Evolutionary conservation across 352 stramenopile genomes (phyloP).

Genomic region (Lagenidium giganteum): DNA sequence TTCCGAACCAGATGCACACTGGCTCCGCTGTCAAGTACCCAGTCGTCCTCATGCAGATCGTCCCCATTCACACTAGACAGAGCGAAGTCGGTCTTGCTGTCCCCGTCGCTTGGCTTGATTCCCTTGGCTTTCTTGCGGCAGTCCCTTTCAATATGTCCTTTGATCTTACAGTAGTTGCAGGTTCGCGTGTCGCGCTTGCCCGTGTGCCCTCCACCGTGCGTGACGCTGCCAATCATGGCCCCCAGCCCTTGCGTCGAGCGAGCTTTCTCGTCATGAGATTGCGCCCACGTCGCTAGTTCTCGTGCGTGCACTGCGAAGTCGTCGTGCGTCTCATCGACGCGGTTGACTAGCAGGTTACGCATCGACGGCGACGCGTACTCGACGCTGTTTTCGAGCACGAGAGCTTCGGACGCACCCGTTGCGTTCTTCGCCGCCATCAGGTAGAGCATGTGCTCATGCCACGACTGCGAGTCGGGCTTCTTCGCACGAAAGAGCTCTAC

Average conservation of each 20-base stretch:
- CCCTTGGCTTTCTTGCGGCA: not conserved
- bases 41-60: too few relatives aligned
- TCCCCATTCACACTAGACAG: too few relatives aligned
- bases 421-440: not conserved
- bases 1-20: conserved; percentile 1
- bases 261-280: too few relatives aligned
- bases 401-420: not conserved
- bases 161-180: not conserved
- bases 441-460: not conserved
- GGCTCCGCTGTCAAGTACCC: conserved; percentile 5
- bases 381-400: conserved; percentile 6
- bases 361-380: too few relatives aligned
- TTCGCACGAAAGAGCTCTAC: not conserved
- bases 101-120: too few relatives aligned
- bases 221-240: not conserved
- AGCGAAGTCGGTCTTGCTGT: too few relatives aligned
- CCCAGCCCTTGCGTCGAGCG: conserved; percentile 1
- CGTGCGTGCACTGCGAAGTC: conserved; percentile 2
- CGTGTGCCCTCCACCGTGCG: too few relatives aligned
- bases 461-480: not conserved
- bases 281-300: too few relatives aligned
- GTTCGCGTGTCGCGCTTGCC: not conserved
- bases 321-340: not conserved
- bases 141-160: not conserved
- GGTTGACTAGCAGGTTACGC: not conserved